Evolutionary conservation across 805 yeast genomes (phyloP), one percentile per base, ranked within the genome.

Genomic region (Grigorovia yakushimaensis): DNA sequence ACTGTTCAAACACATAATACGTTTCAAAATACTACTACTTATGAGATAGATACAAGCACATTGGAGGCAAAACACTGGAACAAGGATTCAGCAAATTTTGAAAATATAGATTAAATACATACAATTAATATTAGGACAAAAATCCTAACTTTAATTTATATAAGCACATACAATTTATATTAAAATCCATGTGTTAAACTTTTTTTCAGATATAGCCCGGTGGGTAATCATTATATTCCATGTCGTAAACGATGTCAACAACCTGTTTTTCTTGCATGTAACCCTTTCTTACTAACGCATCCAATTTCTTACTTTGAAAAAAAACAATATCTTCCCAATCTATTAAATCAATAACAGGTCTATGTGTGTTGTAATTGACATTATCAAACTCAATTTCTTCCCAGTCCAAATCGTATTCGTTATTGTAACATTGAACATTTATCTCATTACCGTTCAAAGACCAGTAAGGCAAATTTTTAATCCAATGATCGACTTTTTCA

Each of bases 401-500:
- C 67, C 68, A 65, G 46, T 58, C 48, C 7, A 59, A 39, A 3
- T 54, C 50, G 18, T 51, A 55, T n/a, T 56, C 58, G n/a, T 49
- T 50, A 17, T 54, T 51, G 43, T 50, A 62, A 46, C 64, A 63
- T 13, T 51, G 45, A 3, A 55, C 47, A 24, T 49, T 52, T 56
- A 58, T 54, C 3, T 45, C 17, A 2, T 51, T 57, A 6, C 49
- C 54, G 2, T 50, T 49, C 1, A 49, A 44, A 40, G 55, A 55
- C 43, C 48, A 70, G 8, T 71, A 58, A 1, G 89, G 89, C 3
- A 84, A 73, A 24, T 71, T 69, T 3, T 67, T 65, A 35, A 84
- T 73, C 93, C 93, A 84, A 6, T 61, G 65, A 37, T 70, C 69
- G 1, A 84, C 84, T 55, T 84, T 84, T 55, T 84, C 91, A 43